Conservation (phyloP, 169 alveolate species). For the Cryptosporidium ubiquitum region DNA sequence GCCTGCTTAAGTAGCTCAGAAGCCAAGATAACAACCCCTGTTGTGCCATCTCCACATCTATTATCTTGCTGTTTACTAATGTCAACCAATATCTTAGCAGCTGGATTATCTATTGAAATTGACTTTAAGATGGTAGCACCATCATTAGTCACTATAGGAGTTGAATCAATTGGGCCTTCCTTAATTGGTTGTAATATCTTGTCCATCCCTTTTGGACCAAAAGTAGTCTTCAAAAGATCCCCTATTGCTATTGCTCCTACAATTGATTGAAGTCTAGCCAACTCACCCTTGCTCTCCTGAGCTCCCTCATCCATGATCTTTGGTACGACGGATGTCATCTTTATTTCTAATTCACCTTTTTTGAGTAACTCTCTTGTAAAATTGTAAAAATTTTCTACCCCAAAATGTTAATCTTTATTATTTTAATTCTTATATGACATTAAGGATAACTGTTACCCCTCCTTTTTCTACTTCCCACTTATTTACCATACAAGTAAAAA, state of each 20-base stretch:
- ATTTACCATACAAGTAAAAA: constrained; percentile 15
- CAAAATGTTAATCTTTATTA: neutral
- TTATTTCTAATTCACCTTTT: neutral
- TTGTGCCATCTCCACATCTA: constrained; percentile 95
- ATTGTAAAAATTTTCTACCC: neutral
- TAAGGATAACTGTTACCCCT: constrained; percentile 23
- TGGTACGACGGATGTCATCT: constrained; percentile 88
- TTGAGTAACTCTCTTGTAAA: neutral
- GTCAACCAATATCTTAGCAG: constrained; percentile 97
- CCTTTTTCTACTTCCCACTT: constrained; percentile 48
- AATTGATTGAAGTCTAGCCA: constrained; percentile 94
- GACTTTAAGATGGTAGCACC: constrained; percentile 99
- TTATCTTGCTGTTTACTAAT: constrained; percentile 91
- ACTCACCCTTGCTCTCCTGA: constrained; percentile 94
- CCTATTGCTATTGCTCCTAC: constrained; percentile 99
- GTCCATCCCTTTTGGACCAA: constrained; percentile 99
- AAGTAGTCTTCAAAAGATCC: constrained; percentile 98
- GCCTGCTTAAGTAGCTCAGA: constrained; percentile 98
- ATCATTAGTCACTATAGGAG: constrained; percentile 97
- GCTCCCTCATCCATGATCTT: constrained; percentile 94
- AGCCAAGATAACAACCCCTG: constrained; percentile 99
- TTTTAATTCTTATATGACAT: neutral
- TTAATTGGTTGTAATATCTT: constrained; percentile 94
- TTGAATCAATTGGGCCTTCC: constrained; percentile 88
- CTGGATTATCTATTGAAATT: constrained; percentile 98